Evolutionary conservation across 352 stramenopile species (phyloP), one percentile per base, ranked within the genome.

Genomic region (Pythium chondricola): DNA sequence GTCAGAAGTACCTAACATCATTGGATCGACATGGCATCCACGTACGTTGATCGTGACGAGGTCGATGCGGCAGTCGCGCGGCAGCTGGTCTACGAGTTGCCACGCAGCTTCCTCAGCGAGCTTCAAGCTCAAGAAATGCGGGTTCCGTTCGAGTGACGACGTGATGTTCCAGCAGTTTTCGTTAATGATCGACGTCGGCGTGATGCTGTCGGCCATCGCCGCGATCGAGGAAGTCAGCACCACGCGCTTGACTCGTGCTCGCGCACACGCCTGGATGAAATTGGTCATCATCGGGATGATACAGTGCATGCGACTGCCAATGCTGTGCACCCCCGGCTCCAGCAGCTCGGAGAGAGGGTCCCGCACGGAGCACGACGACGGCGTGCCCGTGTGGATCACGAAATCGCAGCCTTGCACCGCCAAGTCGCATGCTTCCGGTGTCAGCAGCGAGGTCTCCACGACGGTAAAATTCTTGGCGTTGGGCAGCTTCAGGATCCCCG

Each of bases 231-330:
- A 95, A 9, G 82, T 93, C 18, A 95, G 54, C 16, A 95, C 79
- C 4, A 95, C 83, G 20, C 82, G 65, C 67, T 93, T 92, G 31
- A 93, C 71, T 36, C 80, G 75, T 4, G 77, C 66, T 10, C 83
- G 77, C 13, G 83, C 79, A 51, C 83, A 95, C 0, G 83, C 81
- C 46, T 91, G 82, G 51, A 95, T 92, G 45, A 95, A 95, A 61
- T 95, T 95, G 11, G 82, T 93, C 83, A 95, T 95, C 82, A 95
- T 95, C 11, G 83, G 83, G 26, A 95, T 91, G 63, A 95, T 95
- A 38, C 81, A 93, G 67, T 95, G 83, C 78, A 95, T 91, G 21
- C 83, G 81, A 48, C 83, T 95, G 38, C 83, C 83, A 57, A 95
- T 90, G 46, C 81, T 93, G 48, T 95, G 83, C 18, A 95, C 83